Evolutionary conservation across 306 rosid genomes (phyloP), one percentile per base, ranked within the genome.

Genomic region (Rubus idaeus): DNA sequence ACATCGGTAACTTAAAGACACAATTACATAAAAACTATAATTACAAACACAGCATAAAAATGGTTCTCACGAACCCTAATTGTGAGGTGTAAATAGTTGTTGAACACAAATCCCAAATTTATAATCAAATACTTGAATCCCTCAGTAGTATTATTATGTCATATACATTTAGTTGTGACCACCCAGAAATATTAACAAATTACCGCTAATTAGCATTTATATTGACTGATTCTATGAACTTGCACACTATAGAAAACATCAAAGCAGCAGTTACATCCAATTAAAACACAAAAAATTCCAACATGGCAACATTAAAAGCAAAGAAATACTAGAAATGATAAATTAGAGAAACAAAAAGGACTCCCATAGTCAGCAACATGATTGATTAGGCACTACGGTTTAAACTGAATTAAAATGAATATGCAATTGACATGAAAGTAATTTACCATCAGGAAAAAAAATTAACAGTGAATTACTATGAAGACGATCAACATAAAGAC

Each of bases 1-100:
- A 78, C 51, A 84, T 64, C 0, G 40, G 30, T 42, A 75, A 84
- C 64, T 58, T 74, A 23, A 23, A 77, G 78, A 83, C 20, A 74
- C 26, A 50, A 68, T 20, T 11, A 53, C 39, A 60, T 5, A 30
- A 10, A 73, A 55, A 18, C 26, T 65, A 44, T 40, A 71, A 87
- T 77, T 69, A 77, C 42, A 70, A 35, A 77, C 51, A 64, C 47
- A n/a, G 50, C 57, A 41, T 20, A 82, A 66, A 78, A 35, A 71
- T 61, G 71, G 17, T 63, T 71, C 70, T 57, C 73, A 65, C 49
- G 51, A 7, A 39, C 68, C 49, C 76, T 73, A 70, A 2, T 39
- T 52, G 17, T 23, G 77, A 51, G 75, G 58, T 10, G 26, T 30
- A 77, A 4, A 47, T 40, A 41, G 77, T 41, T 39, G 47, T 39